phyloP scores from a whole-genome alignment of 331 rosid genomes.

The Spiraea crenata region DNA sequence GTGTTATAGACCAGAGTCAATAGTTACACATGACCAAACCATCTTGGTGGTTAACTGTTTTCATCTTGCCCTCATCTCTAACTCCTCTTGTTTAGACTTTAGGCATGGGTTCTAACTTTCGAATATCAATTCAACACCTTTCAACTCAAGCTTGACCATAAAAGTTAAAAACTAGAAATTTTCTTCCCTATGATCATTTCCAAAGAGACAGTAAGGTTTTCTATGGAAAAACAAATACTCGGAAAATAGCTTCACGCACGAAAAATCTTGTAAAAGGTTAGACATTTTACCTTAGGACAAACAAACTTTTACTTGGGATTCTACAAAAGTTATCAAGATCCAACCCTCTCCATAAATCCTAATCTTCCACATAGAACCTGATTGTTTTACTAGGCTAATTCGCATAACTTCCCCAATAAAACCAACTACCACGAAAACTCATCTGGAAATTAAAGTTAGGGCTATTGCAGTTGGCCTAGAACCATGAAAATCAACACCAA shows the following conservation, averaged over 20 bases:
- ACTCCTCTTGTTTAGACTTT: neutral
- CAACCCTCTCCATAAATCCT: neutral
- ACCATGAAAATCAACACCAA: neutral
- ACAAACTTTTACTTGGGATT: neutral
- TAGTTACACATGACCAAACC: conserved; percentile 1
- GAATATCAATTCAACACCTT: neutral
- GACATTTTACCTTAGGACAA: neutral
- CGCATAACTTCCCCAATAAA: neutral
- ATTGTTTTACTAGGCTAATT: neutral
- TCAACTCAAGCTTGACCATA: neutral
- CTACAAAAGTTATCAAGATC: neutral
- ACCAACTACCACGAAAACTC: neutral
- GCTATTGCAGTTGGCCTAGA: neutral
- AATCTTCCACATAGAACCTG: neutral
- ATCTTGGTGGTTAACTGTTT: neutral
- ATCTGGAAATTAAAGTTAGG: neutral
- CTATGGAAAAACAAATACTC: neutral
- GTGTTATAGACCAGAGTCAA: neutral
- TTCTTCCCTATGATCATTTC: neutral
- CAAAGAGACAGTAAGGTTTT: neutral
- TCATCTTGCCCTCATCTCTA: neutral
- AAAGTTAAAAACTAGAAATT: neutral
- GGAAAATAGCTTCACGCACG: neutral
- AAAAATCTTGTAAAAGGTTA: neutral
- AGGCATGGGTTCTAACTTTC: neutral